Conservation (phyloP, 2,329 filamentous ascomycete species). For the Fusarium multiceps region DNA sequence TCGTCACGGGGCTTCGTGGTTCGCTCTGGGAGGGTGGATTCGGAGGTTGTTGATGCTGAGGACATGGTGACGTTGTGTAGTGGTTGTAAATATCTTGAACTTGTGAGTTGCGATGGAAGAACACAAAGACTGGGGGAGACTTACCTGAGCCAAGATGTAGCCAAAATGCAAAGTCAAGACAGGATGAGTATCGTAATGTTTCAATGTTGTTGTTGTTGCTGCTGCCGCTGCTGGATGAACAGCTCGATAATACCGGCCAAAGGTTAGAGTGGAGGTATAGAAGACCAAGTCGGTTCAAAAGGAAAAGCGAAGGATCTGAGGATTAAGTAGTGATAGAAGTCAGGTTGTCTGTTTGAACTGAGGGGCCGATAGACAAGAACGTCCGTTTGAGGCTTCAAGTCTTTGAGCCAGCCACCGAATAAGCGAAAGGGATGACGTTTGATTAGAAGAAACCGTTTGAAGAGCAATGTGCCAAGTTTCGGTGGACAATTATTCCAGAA, state of each 20-base stretch:
- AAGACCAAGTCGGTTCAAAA: background rate
- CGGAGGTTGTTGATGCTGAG: background rate
- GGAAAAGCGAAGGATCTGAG: background rate
- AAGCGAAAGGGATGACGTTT: background rate
- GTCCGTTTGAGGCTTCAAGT: background rate
- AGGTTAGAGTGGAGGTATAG: fast-evolving
- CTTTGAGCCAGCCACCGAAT: too few species aligned
- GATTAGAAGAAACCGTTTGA: background rate
- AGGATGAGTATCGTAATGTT: fast-evolving
- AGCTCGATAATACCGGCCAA: background rate
- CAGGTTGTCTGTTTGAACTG: too few species aligned
- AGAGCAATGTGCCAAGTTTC: fast-evolving
- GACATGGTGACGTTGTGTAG: background rate
- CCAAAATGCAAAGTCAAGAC: too few species aligned
- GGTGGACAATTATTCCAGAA: fast-evolving
- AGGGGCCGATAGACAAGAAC: fast-evolving
- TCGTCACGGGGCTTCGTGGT: background rate
- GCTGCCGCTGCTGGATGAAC: background rate
- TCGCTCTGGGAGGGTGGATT: background rate
- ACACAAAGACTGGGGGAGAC: too few species aligned
- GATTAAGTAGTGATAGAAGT: background rate
- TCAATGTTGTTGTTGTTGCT: background rate
- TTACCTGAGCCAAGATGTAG: background rate
- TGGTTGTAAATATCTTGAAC: too few species aligned
- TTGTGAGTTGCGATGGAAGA: background rate